phyloP scores from a whole-genome alignment of 1,284 basidiomycete genomes.

The Microbotryomycetes sp. region DNA sequence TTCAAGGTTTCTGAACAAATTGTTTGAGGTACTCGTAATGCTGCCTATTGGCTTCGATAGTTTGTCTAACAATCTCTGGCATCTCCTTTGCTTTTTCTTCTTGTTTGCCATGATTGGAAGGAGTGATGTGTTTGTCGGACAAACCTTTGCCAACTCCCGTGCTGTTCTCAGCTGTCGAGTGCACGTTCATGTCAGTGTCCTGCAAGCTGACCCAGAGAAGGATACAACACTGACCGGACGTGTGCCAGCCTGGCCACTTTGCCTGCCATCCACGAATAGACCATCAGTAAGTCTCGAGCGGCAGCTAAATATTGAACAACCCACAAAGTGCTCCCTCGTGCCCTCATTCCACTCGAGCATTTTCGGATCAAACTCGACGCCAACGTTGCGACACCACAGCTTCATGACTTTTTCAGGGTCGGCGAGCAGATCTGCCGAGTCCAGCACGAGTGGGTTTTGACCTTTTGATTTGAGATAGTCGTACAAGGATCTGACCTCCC shows the following conservation, averaged over 20 bases:
- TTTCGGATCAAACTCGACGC: constrained; percentile 23
- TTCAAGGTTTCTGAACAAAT: constrained; percentile 18
- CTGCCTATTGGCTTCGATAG: constrained; percentile 24
- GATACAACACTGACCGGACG: neutral
- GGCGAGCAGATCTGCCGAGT: constrained; percentile 26
- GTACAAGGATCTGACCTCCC: constrained; percentile 27
- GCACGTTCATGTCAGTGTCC: constrained; percentile 4
- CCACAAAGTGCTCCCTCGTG: constrained; percentile 31
- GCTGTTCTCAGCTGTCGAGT: constrained; percentile 27
- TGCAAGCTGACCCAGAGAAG: no score
- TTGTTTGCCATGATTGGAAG: neutral
- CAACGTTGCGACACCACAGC: constrained; percentile 30
- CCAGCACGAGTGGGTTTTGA: constrained; percentile 26
- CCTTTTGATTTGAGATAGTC: constrained; percentile 28
- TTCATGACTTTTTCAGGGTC: constrained; percentile 26
- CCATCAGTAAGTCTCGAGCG: neutral
- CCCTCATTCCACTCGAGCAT: constrained; percentile 36
- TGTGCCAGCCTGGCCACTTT: neutral
- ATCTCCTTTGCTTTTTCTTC: constrained; percentile 21
- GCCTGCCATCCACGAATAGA: neutral
- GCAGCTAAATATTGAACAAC: neutral
- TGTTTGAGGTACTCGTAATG: constrained; percentile 31
- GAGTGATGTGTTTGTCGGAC: neutral
- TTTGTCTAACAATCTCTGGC: constrained; percentile 28
- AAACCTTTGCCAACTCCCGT: constrained; percentile 28